These are phyloP conservation scores for Ogataea pignaliae DNA, from an alignment of 805 yeast genomes.

Conservation along the genomic window DNA sequence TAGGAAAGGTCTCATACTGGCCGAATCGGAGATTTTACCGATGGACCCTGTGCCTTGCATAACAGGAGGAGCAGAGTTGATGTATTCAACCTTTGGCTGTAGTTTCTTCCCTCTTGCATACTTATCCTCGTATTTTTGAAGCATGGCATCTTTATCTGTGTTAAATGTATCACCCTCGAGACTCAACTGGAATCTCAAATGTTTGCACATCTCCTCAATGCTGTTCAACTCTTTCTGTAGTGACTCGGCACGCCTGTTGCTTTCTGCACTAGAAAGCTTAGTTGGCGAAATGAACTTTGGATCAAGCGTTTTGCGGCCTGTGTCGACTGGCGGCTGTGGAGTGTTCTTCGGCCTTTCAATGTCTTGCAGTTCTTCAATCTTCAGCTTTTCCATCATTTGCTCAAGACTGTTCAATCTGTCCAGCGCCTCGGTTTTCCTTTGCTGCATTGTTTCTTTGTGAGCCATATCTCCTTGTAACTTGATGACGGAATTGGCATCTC, in stretches of 20 bases:
- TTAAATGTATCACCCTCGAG: conserved; percentile 20
- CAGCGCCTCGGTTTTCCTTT: conserved; percentile 62
- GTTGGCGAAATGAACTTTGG: conserved; percentile 19
- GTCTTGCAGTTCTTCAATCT: conserved; percentile 15
- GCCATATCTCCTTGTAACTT: conserved; percentile 50
- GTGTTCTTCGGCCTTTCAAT: background rate
- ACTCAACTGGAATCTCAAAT: conserved; percentile 23
- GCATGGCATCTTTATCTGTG: conserved; percentile 16
- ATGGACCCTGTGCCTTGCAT: conserved; percentile 7
- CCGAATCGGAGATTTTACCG: conserved; percentile 13
- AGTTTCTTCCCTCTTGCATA: conserved; percentile 26
- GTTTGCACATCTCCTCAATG: conserved; percentile 24
- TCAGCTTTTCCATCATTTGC: conserved; percentile 25
- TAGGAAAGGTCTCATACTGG: conserved; percentile 37
- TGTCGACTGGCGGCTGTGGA: background rate
- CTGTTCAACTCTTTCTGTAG: conserved; percentile 20
- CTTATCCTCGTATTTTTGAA: conserved; percentile 24
- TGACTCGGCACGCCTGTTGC: conserved; percentile 15
- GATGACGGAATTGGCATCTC: conserved; percentile 72
- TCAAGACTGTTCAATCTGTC: conserved; percentile 71
- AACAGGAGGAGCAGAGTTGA: conserved; percentile 17
- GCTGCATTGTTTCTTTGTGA: conserved; percentile 50
- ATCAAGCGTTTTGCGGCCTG: conserved; percentile 24
- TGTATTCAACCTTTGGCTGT: conserved; percentile 19
- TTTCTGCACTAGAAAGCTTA: background rate